These are phyloP conservation scores for Capronia americana DNA, from an alignment of 2,329 filamentous ascomycete genomes.

Conservation along the genomic window DNA sequence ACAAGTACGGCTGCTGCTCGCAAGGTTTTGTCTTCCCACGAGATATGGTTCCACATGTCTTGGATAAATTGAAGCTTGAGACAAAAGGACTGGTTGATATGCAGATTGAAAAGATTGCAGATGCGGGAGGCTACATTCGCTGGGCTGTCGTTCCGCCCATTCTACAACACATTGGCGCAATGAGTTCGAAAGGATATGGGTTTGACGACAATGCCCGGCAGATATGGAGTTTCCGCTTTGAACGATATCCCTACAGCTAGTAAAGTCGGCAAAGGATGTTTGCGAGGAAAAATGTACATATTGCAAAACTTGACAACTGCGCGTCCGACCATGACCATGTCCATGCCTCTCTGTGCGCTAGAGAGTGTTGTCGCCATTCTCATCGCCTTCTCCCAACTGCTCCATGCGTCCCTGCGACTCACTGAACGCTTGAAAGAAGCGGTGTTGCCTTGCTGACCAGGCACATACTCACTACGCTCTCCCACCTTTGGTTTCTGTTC, in stretches of 20 bases:
- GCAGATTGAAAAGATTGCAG: slow-evolving; percentile 51
- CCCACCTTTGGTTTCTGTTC: too few relatives aligned
- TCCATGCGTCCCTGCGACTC: too few relatives aligned
- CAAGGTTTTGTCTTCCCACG: slow-evolving; percentile 55
- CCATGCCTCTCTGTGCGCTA: too few relatives aligned
- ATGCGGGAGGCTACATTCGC: slow-evolving; percentile 47
- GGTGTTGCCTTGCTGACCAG: too few relatives aligned
- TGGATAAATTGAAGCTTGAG: slow-evolving; percentile 45
- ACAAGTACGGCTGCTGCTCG: slow-evolving; percentile 52
- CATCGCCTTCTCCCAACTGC: too few relatives aligned
- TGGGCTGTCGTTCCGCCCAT: slow-evolving; percentile 53
- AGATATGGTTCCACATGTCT: slow-evolving; percentile 38
- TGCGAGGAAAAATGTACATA: too few relatives aligned
- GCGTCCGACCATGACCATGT: too few relatives aligned
- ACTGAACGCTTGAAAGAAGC: too few relatives aligned
- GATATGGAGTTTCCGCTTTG: slow-evolving; percentile 22
- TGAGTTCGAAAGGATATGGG: slow-evolving; percentile 46
- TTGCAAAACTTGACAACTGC: too few relatives aligned
- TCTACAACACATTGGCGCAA: slow-evolving; percentile 53
- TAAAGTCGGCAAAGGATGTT: background rate
- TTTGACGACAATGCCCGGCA: slow-evolving; percentile 21
- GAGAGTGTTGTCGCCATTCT: too few relatives aligned
- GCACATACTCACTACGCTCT: too few relatives aligned
- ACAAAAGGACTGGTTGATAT: slow-evolving; percentile 49
- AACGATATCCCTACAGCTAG: slow-evolving; percentile 11